Conservation (phyloP, 768 basidiomycete species). For the Mycena vitilis region DNA sequence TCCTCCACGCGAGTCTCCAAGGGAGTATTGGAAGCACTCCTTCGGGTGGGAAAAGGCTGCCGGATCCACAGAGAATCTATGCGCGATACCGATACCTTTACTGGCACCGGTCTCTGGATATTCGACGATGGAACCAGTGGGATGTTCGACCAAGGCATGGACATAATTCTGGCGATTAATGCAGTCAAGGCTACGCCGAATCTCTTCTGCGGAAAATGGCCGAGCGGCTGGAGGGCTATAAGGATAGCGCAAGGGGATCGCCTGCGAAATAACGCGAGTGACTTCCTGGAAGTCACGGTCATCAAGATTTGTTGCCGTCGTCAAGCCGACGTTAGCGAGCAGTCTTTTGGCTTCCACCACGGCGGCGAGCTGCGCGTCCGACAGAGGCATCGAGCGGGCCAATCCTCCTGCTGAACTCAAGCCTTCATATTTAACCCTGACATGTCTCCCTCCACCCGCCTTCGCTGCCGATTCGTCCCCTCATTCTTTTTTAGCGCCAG, state of each 20-base stretch:
- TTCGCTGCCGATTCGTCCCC: too few relatives aligned
- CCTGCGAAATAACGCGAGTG: slow-evolving; percentile 2
- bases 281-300: slow-evolving; percentile 23
- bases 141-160: slow-evolving; percentile 15
- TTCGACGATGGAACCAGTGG: slow-evolving; percentile 14
- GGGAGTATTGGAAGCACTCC: slow-evolving; percentile 19
- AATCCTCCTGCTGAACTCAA: not conserved
- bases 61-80: slow-evolving; percentile 15
- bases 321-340: slow-evolving; percentile 18
- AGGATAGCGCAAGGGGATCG: slow-evolving; percentile 8
- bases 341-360: slow-evolving; percentile 18
- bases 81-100: slow-evolving; percentile 9
- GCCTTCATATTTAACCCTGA: not conserved
- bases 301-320: slow-evolving; percentile 18
- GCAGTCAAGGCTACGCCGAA: slow-evolving; percentile 4
- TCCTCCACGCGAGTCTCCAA: slow-evolving; percentile 18
- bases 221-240: slow-evolving; percentile 18
- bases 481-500: too few relatives aligned
- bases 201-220: slow-evolving; percentile 7
- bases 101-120: slow-evolving; percentile 11
- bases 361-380: slow-evolving; percentile 5
- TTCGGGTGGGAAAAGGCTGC: slow-evolving; percentile 9
- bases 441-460: not conserved
- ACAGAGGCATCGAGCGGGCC: slow-evolving; percentile 16
- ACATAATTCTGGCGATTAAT: slow-evolving; percentile 25